These are phyloP conservation scores for Boletus semigastroideus DNA, from an alignment of 1,284 basidiomycete species.

Conservation along the genomic window DNA sequence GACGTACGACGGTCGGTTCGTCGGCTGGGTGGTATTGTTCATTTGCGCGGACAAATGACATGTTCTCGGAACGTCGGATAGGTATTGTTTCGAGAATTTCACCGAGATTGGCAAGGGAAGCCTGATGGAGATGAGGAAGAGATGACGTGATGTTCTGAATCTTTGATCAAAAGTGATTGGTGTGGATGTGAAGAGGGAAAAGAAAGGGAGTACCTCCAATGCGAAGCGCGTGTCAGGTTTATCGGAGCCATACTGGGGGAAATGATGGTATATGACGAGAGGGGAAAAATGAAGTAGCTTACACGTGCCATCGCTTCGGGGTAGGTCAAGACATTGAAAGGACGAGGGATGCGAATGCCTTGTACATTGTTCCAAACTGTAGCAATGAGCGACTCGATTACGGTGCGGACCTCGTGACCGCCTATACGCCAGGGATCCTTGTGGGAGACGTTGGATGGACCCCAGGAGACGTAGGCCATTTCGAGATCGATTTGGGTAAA, in stretches of 20 bases:
- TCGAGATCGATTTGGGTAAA: constrained; percentile 97
- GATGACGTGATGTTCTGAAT: constrained; percentile 51
- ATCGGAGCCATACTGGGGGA: constrained; percentile 82
- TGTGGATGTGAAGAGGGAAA: constrained; percentile 1
- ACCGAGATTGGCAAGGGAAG: constrained; percentile 36
- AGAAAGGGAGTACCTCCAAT: constrained; percentile 60
- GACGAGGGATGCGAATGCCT: constrained; percentile 53
- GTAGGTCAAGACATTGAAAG: constrained; percentile 83
- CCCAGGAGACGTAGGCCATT: constrained; percentile 92
- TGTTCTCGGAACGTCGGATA: constrained; percentile 38
- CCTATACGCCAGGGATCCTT: constrained; percentile 76
- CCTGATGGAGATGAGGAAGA: constrained; percentile 40
- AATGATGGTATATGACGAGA: constrained; percentile 17
- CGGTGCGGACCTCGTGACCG: constrained; percentile 72
- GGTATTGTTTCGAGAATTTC: constrained; percentile 59
- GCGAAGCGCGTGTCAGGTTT: constrained; percentile 92
- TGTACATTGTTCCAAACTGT: constrained; percentile 73
- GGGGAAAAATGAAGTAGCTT: constrained; percentile 32
- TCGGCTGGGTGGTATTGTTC: constrained; percentile 30
- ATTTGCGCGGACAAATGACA: constrained; percentile 44
- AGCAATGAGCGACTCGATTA: constrained; percentile 71
- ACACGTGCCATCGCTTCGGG: constrained; percentile 82
- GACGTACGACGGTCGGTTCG: constrained; percentile 39
- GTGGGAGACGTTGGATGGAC: constrained; percentile 18
- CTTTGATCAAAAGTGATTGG: constrained; percentile 36